Evolutionary conservation across 768 basidiomycete species (phyloP), one percentile per base, ranked within the genome.

Genomic region (Pholiota conissans): DNA sequence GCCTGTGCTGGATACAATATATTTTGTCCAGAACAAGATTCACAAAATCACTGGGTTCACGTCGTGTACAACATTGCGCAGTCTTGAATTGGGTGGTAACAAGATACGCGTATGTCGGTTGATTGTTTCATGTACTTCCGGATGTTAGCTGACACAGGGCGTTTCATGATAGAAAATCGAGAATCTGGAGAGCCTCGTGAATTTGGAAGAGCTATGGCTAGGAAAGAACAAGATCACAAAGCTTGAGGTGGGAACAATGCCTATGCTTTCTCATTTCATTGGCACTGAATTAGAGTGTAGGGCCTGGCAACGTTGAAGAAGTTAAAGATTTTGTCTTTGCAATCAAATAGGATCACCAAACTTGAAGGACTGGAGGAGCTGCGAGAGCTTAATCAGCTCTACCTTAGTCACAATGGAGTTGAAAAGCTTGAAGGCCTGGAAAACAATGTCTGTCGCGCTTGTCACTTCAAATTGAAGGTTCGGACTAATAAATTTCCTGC

Each of bases 1-100:
- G 2, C 75, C 73, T 3, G 80, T 83, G 3, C 78, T 99, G 29
- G 75, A 80, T 34, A 92, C 90, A 0, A 78, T 95, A 26, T 99
- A 95, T 74, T 93, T 99, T 65, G 93, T 99, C 4, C 97, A 99
- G 73, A 98, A 99, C 74, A 90, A 89, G 72, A 96, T 98, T 66
- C 84, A 84, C 14, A 83, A 82, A 61, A 93, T 99, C 56, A 79
- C 79, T 5, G 83, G 86, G 9, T 77, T 98, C 1, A 78, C 82
- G 24, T 73, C 79, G 34, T 78, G 76, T 20, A 63, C 60, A 14
- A 84, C 83, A 0, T 71, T 98, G 59, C 81, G 84, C 54, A 95
- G 91, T 65, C 77, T 99, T 18, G 97, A 99, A 70, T 79, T 98
- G 7, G 97, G 96, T 0, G 95, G 95, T 1, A 99, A 99, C 72